Conservation (phyloP, 2,329 filamentous ascomycete species). For the Fusarium pininemorale region DNA sequence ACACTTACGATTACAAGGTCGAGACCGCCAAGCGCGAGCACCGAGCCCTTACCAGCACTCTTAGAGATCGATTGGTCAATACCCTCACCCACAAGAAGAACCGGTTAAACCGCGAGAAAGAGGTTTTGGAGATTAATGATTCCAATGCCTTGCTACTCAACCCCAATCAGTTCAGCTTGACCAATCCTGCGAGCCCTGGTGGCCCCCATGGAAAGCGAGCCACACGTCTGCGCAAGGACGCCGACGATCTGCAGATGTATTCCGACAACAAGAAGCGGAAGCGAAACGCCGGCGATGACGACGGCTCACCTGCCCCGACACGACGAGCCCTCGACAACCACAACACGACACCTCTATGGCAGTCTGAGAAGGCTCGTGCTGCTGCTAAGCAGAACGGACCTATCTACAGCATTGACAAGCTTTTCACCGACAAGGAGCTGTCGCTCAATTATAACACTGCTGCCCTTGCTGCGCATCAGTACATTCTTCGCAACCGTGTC, state of each 20-base stretch:
- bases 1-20: conserved; percentile 68
- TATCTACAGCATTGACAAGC: conserved; percentile 73
- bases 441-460: conserved; percentile 71
- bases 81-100: conserved; percentile 71
- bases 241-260: conserved; percentile 65
- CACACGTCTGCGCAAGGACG: conserved; percentile 68
- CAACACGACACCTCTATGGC: conserved; percentile 69
- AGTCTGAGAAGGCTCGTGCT: conserved; percentile 65
- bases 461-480: conserved; percentile 69
- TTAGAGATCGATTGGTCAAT: conserved; percentile 74
- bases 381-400: conserved; percentile 66
- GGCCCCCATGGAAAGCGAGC: conserved; percentile 71
- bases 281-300: conserved; percentile 67
- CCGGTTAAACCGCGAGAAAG: conserved; percentile 71
- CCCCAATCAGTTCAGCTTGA: conserved; percentile 73
- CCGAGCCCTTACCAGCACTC: conserved; percentile 65
- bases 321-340: conserved; percentile 65
- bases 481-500: conserved; percentile 66
- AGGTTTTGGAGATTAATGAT: conserved; percentile 73
- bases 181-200: conserved; percentile 71
- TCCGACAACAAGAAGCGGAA: conserved; percentile 70
- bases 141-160: conserved; percentile 72
- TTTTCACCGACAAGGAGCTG: conserved; percentile 76
- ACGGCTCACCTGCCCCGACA: conserved; percentile 69
- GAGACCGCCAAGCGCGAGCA: conserved; percentile 72